Evolutionary conservation across 75 land plant species (phyloP), one percentile per base, ranked within the genome.

Genomic region (Pinus tabuliformis): DNA sequence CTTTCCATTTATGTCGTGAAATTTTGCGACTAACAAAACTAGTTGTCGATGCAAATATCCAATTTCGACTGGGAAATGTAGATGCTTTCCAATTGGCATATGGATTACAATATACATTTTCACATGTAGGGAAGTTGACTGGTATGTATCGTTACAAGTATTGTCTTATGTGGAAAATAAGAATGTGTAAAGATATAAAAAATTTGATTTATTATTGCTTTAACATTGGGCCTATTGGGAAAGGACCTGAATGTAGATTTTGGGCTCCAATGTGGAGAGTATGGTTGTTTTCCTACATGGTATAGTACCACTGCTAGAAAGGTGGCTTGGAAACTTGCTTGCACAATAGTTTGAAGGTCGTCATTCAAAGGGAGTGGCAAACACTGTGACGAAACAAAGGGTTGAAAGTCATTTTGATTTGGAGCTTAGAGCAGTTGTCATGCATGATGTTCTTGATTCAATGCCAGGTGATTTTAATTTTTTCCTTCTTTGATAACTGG

Each of bases 231-330:
- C 99, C 99, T 76, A 98, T 97, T 71, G 99, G 99, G 14, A 97
- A 97, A 75, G 99, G 99, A 2, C 99, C 99, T 78, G 99, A 98
- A 59, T 97, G 99, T 92, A 98, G 99, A 16, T 92, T 97, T 71
- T 97, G 99, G 99, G 99, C 99, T 6, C 99, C 99, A 6, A 97
- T 97, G 99, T 97, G 99, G 99, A 90, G 99, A 59, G 99, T 97
- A 1, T 97, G 99, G 99, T 63, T 97, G 77, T 97, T 97, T 97
- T 97, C 85, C 95, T 97, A 70, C 93, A 98, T 74, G 99, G 99
- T 60, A 96, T 97, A 64, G 99, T 97, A 14, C 99, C 99, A 72
- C 77, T 97, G 59, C 78, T 97, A 63, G 99, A 97, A 80, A 83
- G 99, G 73, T 97, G 99, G 99, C 88, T 97, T 70, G 99, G 99